Base-by-base conservation (phyloP, 495 filamentous ascomycete species). In the Daldinia childiae region DNA sequence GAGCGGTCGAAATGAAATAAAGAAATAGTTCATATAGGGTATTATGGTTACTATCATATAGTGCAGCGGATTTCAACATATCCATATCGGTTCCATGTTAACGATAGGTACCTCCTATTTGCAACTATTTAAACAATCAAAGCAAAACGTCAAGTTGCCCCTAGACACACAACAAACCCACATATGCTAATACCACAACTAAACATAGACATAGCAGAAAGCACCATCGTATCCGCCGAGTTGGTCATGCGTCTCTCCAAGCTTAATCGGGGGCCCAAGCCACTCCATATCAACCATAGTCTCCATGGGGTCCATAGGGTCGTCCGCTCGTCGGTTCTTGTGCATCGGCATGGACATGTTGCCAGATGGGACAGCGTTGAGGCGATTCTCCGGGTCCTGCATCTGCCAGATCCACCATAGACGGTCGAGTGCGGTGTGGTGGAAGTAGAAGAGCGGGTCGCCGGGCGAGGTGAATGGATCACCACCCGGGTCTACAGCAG, bases 361-460 rank as follows among this genome's bases (percentile, higher is more conserved):
- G 7, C 43, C 63, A 29, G 45, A 67, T 5, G 66, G 77, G 14
- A 79, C 38, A 5, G 64, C 70, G 48, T 79, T 30, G 27, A 76
- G 69, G 21, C 79, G 69, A 11, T 57, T 62, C 21, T 64, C 64
- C 0, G 79, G 74, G 68, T 83, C 76, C 32, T 80, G 71, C 70
- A 84, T 80, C 74, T 89, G 87, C 88, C 88, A 90, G 17, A 80
- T 73, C 79, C 81, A 83, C 87, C 87, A 90, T 15, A 89, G 34
- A 0, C 87, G 82, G 72, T 89, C 88, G 0, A 90, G 75, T 69
- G 87, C 81, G 4, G 79, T 80, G 67, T 89, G 86, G 70, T 89
- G 87, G 58, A 89, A 80, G 69, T 84, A 86, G 72, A 89, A 89
- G 0, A 86, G 73, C 4, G 87, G 87, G 66, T 90, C 88, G 19